Evolutionary conservation across 257 asterid species (phyloP), one percentile per base, ranked within the genome.

Genomic region (Solanum peruvianum): DNA sequence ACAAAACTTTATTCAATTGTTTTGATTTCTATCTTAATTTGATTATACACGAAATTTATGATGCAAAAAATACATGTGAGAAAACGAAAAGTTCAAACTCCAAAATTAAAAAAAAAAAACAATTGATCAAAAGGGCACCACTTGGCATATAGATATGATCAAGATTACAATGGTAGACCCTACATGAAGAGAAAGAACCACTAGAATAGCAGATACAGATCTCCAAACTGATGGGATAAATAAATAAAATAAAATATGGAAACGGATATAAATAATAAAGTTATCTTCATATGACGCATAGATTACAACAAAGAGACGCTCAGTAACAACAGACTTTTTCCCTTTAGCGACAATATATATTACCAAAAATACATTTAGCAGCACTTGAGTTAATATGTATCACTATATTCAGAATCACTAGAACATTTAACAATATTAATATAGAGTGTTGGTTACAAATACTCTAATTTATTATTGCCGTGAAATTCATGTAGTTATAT

Each of bases 161-260:
- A 47, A 62, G 25, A 69, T 41, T 41, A 37, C 18, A n/a, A 11
- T 72, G 29, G 2, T 83, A 56, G 86, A 89, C 29, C 88, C 88
- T 73, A 31, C 45, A 14, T 13, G 56, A 58, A 77, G 76, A 44
- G 76, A 78, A 83, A 31, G 70, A 87, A 58, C 90, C 90, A 87
- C 27, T 41, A 39, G 56, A 76, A 69, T 6, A 21, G 41, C 8
- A 89, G 87, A 87, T 87, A 87, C 75, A 88, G 86, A 88, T 92
- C 89, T 90, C 88, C 87, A 73, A 39, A 85, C 45, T 29, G 31
- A 49, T 11, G 29, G 69, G 66, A 47, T 16, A 52, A 77, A 77
- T 15, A 45, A 44, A 44, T 18, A 4, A 20, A 31, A 69, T 14
- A 3, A 69, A 69, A 69, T 49, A 49, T 9, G 10, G 9, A 6